These are phyloP conservation scores for Xerocomus potaroensis DNA, from an alignment of 768 basidiomycete species.

Conservation along the genomic window DNA sequence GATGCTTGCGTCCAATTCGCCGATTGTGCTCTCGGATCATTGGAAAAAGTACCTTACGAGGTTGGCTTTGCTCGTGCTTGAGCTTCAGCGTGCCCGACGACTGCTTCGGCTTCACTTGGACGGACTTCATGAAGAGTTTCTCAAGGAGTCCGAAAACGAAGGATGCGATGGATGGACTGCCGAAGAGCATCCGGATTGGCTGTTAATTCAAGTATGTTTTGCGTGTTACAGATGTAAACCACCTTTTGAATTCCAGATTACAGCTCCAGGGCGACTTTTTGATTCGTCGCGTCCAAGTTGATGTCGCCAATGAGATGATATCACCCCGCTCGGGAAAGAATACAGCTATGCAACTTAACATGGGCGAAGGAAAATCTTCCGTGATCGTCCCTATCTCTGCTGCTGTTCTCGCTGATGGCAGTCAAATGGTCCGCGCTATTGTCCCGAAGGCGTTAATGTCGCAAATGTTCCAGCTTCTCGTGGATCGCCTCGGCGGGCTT, in stretches of 20 bases:
- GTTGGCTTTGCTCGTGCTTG: conserved; percentile 28
- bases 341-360: conserved; percentile 45
- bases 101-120: conserved; percentile 20
- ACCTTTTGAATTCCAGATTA: no score
- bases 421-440: conserved; percentile 29
- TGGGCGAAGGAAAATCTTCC: conserved; percentile 52
- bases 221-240: no score
- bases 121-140: conserved; percentile 8
- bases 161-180: conserved; percentile 18
- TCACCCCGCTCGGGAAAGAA: conserved; percentile 27
- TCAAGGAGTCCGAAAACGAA: conserved; percentile 15
- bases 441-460: conserved; percentile 29
- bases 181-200: conserved; percentile 14
- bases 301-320: conserved; percentile 32
- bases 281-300: conserved; percentile 25
- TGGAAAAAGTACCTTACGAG: conserved; percentile 30
- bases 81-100: conserved; percentile 35
- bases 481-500: conserved; percentile 29
- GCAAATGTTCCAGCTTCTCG: conserved; percentile 33
- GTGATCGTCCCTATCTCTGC: conserved; percentile 34
- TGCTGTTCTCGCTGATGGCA: conserved; percentile 24
- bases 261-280: conserved; percentile 26
- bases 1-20: conserved; percentile 23
- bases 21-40: conserved; percentile 2
- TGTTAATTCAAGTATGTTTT: conserved; percentile 17